Conservation (phyloP, 208 protist species). For the Leishmania guyanensis region DNA sequence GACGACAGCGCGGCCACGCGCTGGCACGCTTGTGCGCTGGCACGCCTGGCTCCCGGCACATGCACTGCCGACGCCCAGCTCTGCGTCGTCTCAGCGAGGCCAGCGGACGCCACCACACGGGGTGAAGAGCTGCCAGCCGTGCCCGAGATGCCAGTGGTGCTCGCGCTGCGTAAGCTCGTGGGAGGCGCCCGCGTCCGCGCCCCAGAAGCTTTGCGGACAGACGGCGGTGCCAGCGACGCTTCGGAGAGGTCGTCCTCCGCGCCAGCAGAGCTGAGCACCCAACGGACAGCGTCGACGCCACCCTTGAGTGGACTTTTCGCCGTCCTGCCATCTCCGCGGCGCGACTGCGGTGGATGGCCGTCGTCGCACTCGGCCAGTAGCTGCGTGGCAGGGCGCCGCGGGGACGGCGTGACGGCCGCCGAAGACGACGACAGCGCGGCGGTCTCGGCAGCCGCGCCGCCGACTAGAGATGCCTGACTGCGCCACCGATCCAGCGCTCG, state of each 20-base stretch:
- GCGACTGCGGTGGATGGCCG: background rate
- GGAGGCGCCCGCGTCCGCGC: background rate
- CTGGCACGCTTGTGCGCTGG: background rate
- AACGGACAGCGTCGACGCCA: slow-evolving; percentile 25
- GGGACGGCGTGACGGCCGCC: background rate
- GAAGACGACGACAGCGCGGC: background rate
- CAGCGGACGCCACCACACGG: background rate
- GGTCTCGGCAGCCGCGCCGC: background rate
- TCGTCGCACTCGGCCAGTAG: background rate
- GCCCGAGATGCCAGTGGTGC: background rate
- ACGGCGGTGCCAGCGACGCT: slow-evolving; percentile 1
- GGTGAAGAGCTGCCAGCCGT: background rate
- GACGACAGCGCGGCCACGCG: background rate
- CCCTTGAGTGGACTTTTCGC: slow-evolving; percentile 2
- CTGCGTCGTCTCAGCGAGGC: slow-evolving; percentile 8
- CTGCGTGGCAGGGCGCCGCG: background rate
- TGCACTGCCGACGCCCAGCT: background rate
- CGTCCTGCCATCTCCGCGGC: background rate
- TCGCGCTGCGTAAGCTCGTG: background rate
- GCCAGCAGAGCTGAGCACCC: slow-evolving; percentile 13
- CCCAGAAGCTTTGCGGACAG: background rate
- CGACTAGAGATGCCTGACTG: background rate
- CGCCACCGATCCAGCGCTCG: slow-evolving; percentile 8
- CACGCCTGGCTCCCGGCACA: background rate
- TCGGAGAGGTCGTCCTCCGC: slow-evolving; percentile 2